These are phyloP conservation scores for Metarhizium humberi DNA, from an alignment of 2,329 filamentous ascomycete genomes.

Conservation along the genomic window DNA sequence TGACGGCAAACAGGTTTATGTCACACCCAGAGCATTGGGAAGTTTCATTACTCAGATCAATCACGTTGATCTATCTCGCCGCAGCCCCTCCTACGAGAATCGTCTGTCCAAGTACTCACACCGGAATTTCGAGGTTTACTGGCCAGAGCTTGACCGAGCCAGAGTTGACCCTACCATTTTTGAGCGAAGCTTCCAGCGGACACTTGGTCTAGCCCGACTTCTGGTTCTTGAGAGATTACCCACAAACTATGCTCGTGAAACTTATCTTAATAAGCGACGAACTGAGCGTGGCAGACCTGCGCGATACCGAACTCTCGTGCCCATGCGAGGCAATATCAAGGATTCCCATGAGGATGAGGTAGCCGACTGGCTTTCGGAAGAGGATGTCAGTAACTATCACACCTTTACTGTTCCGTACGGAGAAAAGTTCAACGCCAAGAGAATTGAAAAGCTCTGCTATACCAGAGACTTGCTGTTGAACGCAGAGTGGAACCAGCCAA, in stretches of 20 bases:
- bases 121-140: conserved; percentile 77
- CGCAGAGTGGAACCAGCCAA: conserved; percentile 74
- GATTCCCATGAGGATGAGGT: conserved; percentile 69
- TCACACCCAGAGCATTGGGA: conserved; percentile 64
- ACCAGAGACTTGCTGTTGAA: conserved; percentile 75
- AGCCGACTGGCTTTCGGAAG: conserved; percentile 70
- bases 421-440: conserved; percentile 49
- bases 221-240: conserved; percentile 74
- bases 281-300: conserved; percentile 61
- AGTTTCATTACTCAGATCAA: conserved; percentile 79
- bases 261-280: conserved; percentile 61
- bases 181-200: conserved; percentile 68
- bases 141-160: conserved; percentile 64
- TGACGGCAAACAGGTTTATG: conserved; percentile 71
- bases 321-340: conserved; percentile 64
- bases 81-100: conserved; percentile 82
- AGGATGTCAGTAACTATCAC: conserved; percentile 72
- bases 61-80: conserved; percentile 66
- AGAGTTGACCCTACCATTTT: conserved; percentile 79
- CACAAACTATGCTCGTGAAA: conserved; percentile 55
- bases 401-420: conserved; percentile 67
- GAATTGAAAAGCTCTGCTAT: conserved; percentile 75
- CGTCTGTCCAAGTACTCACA: conserved; percentile 79
- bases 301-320: conserved; percentile 11
- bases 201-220: conserved; percentile 67